phyloP scores from a whole-genome alignment of 805 yeast genomes.

The Blastobotrys peoriensis region DNA sequence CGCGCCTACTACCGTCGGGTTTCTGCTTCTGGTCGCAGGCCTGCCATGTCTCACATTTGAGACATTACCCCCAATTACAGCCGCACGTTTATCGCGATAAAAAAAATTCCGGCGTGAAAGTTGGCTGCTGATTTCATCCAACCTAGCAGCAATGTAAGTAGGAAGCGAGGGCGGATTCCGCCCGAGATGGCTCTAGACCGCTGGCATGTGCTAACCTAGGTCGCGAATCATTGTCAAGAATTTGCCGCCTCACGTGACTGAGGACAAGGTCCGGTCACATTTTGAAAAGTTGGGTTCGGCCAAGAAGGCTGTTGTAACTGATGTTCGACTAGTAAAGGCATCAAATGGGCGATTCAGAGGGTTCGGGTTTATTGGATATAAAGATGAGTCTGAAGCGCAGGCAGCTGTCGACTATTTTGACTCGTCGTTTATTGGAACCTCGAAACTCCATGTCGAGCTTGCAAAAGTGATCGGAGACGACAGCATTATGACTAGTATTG shows the following conservation, averaged over 20 bases:
- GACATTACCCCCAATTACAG: too few species aligned
- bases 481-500: slow-evolving; percentile 35
- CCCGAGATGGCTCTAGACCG: too few species aligned
- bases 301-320: slow-evolving; percentile 63
- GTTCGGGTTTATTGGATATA: slow-evolving; percentile 90
- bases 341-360: slow-evolving; percentile 82
- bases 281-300: slow-evolving; percentile 41
- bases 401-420: slow-evolving; percentile 72
- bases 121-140: too few species aligned
- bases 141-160: too few species aligned
- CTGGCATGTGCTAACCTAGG: too few species aligned
- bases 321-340: slow-evolving; percentile 77
- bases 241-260: slow-evolving; percentile 70
- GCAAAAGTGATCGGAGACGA: slow-evolving; percentile 89
- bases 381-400: slow-evolving; percentile 65
- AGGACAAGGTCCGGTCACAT: slow-evolving; percentile 62
- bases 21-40: too few species aligned
- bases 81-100: too few species aligned
- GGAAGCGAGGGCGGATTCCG: too few species aligned
- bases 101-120: too few species aligned
- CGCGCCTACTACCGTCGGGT: too few species aligned
- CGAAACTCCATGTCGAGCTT: slow-evolving; percentile 66
- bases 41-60: too few species aligned
- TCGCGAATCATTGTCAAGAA: slow-evolving; percentile 92
- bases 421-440: slow-evolving; percentile 74